These are phyloP conservation scores for Phytophthora megakarya DNA, from an alignment of 352 stramenopile genomes.

Conservation along the genomic window DNA sequence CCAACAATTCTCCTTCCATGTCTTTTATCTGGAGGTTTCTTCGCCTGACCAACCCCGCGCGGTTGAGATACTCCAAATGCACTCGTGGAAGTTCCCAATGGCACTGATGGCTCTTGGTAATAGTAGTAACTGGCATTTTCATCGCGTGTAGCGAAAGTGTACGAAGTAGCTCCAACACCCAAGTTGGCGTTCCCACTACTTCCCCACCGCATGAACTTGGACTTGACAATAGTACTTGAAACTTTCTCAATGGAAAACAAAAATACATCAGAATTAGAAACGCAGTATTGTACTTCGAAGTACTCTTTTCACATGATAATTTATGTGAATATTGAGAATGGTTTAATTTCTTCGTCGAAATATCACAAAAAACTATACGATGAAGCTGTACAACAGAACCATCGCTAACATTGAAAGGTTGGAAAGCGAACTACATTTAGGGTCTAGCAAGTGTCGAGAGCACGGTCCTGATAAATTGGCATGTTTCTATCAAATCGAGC, in stretches of 20 bases:
- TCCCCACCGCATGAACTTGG: constrained; percentile 31
- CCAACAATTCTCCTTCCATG: constrained; percentile 1
- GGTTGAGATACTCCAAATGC: not conserved
- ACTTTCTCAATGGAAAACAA: constrained; percentile 1
- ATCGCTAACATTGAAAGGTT: no score
- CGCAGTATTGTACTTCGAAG: no score
- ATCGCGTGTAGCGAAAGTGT: constrained; percentile 21
- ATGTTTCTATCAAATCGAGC: no score
- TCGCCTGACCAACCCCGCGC: constrained; percentile 2
- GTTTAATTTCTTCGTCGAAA: no score
- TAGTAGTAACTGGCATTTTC: constrained; percentile 31
- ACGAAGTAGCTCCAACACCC: constrained; percentile 20
- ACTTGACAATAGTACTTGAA: constrained; percentile 1
- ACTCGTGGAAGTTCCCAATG: constrained; percentile 3
- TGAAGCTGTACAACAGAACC: no score
- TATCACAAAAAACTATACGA: no score
- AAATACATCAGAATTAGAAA: no score
- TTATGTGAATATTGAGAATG: no score
- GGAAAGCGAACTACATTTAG: no score
- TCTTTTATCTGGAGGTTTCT: constrained; percentile 27
- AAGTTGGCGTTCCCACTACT: constrained; percentile 18
- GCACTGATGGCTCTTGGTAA: constrained; percentile 26
- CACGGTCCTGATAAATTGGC: no score
- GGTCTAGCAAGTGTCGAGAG: no score
- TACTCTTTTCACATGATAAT: no score